A percentile compares a stretch with the other conserved stretches of the same genome.
Conservation (phyloP, 1,284 basidiomycete species). For the Ganoderma sinense region DNA sequence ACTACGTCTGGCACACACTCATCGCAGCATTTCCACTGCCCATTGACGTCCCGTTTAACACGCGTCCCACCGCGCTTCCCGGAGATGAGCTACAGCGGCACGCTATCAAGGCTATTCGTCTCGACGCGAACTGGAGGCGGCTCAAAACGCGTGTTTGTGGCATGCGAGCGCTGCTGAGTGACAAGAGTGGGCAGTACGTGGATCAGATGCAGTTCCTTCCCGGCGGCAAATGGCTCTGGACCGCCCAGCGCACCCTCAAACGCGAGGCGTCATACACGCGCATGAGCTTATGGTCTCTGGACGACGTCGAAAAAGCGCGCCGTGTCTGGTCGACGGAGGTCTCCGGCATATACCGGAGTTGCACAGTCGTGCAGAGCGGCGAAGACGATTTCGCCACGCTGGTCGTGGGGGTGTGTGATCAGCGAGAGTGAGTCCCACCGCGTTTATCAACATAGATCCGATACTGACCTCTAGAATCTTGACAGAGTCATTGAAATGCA, state of each 20-base stretch:
- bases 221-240: constrained; percentile 54
- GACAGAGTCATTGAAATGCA: constrained; percentile 38
- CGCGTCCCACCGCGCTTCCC: constrained; percentile 36
- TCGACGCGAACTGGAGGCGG: constrained; percentile 60
- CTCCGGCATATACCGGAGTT: constrained; percentile 42
- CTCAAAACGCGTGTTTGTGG: constrained; percentile 44
- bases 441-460: neutral
- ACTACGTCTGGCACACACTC: constrained; percentile 61
- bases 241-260: constrained; percentile 47
- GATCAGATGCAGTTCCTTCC: constrained; percentile 53
- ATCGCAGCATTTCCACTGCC: constrained; percentile 40
- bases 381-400: constrained; percentile 39
- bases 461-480: constrained; percentile 2
- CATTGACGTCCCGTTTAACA: constrained; percentile 44
- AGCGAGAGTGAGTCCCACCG: constrained; percentile 35
- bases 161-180: constrained; percentile 45
- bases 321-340: constrained; percentile 47
- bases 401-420: constrained; percentile 41
- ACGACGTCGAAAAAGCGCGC: constrained; percentile 38
- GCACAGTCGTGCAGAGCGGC: constrained; percentile 41
- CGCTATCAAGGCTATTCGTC: constrained; percentile 50
- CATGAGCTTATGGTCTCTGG: constrained; percentile 51
- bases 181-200: constrained; percentile 43
- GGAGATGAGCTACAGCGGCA: constrained; percentile 45
- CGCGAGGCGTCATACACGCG: constrained; percentile 39